Base-by-base conservation (phyloP, 2,329 filamentous ascomycete species). In the Boeremia lycopersici region DNA sequence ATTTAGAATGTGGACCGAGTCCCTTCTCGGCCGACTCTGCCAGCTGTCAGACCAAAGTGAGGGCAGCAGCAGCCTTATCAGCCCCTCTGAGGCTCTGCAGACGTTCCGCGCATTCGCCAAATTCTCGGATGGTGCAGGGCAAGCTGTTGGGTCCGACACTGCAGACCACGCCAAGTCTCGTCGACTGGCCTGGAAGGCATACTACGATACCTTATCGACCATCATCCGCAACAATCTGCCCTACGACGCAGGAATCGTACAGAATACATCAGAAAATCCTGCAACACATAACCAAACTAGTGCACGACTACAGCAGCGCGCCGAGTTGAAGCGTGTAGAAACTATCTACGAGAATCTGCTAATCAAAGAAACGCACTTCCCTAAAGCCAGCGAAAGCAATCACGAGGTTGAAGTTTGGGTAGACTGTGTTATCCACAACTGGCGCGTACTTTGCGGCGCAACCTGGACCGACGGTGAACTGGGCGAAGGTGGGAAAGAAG, bases 391-490 rank as follows among this genome's bases (percentile, higher is more conserved):
- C 36, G 86, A 95, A 66, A 82, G 85, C 46, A 91, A 93, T 53
- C 79, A 84, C 39, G 89, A 93, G 69, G 85, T 98, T 2, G 93
- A 98, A 71, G 79, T 80, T 8, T 98, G 95, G 82, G 86, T 92
- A 17, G 84, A 89, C 59, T 83, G 88, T 48, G 89, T 91, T 9
- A 87, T 96, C 69, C 82, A 80, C 61, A 98, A 98, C 71, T 99
- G 95, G 95, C 80, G 84, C 44, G 81, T 95, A 30, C 76, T 97
- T 7, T 91, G 89, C 64, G 90, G 93, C 7, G 84, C 88, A 26
- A 84, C 84, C 13, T 97, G 93, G 93, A 83, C 82, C 36, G 89
- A 96, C 60, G 79, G 86, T 48, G 91, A 96, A 62, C 81, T 97
- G 26, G 92, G 91, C 3, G 85, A 88, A 65, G 91, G 90, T 6